These are phyloP conservation scores for Calonectria pseudoturangicola DNA, from an alignment of 2,329 filamentous ascomycete genomes.

Conservation along the genomic window DNA sequence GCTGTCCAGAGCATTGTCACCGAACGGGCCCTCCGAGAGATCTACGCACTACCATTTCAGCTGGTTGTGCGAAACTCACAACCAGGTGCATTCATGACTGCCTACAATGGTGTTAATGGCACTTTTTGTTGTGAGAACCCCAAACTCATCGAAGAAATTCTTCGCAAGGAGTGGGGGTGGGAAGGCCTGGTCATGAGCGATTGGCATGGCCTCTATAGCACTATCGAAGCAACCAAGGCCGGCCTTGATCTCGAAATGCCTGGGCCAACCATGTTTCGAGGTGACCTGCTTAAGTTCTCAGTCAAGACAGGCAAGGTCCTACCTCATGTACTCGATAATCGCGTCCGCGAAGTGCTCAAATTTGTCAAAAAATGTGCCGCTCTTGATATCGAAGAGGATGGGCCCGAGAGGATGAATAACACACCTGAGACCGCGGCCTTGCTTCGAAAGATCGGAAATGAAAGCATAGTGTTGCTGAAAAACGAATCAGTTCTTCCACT, in stretches of 20 bases:
- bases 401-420: not conserved
- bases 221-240: slow-evolving; percentile 51
- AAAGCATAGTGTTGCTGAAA: slow-evolving; percentile 3
- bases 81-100: slow-evolving; percentile 16
- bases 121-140: slow-evolving; percentile 12
- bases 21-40: slow-evolving; percentile 18
- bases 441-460: not conserved
- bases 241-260: slow-evolving; percentile 58
- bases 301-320: slow-evolving; percentile 2
- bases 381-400: slow-evolving; percentile 5
- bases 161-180: slow-evolving; percentile 43
- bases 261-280: slow-evolving; percentile 12
- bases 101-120: slow-evolving; percentile 51
- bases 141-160: slow-evolving; percentile 43
- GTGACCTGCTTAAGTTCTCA: not conserved
- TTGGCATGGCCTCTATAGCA: slow-evolving; percentile 57
- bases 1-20: slow-evolving; percentile 12
- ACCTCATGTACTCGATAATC: not conserved
- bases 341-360: slow-evolving; percentile 12
- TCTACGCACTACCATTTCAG: slow-evolving; percentile 24
- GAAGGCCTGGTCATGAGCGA: slow-evolving; percentile 57
- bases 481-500: slow-evolving; percentile 20
- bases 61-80: slow-evolving; percentile 10
- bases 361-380: slow-evolving; percentile 19
- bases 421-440: not conserved